Percentiles rank a stretch among this genome's conserved stretches.
phyloP scores from a whole-genome alignment of 306 rosid species.

The Fragaria vesca region DNA sequence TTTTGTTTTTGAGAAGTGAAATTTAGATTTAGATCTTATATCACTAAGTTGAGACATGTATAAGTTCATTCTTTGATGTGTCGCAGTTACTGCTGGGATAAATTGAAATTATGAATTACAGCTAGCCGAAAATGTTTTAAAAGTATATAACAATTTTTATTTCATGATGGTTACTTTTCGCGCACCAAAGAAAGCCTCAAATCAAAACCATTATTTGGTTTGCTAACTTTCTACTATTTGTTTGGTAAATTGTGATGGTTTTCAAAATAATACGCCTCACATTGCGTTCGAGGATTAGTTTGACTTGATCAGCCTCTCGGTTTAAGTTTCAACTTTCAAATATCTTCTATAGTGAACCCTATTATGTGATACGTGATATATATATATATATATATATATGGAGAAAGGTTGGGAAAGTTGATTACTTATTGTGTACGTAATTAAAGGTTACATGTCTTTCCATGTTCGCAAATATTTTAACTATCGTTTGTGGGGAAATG shows the following conservation, averaged over 20 bases:
- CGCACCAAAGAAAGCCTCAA: too few species aligned
- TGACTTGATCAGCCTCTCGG: background rate
- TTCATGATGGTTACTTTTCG: too few species aligned
- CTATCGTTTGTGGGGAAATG: constrained; percentile 28
- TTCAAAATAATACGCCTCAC: constrained; percentile 53
- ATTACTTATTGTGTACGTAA: background rate
- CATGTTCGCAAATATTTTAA: background rate
- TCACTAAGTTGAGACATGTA: background rate
- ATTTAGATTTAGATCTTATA: background rate
- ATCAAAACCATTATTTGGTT: background rate
- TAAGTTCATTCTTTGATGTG: background rate
- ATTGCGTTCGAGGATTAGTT: constrained; percentile 47
- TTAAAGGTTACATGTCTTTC: constrained; percentile 1
- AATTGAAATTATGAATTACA: background rate
- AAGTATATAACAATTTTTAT: too few species aligned
- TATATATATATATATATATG: background rate
- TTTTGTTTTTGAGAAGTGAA: background rate
- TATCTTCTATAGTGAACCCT: background rate
- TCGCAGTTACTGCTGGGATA: background rate
- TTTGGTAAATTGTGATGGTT: constrained; percentile 22
- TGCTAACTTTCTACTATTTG: background rate
- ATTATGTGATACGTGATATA: background rate
- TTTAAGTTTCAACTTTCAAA: background rate
- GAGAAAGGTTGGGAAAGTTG: background rate
- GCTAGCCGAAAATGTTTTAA: too few species aligned